Conservation (phyloP, 768 basidiomycete genomes). For the Leccinum subtestaceum region DNA sequence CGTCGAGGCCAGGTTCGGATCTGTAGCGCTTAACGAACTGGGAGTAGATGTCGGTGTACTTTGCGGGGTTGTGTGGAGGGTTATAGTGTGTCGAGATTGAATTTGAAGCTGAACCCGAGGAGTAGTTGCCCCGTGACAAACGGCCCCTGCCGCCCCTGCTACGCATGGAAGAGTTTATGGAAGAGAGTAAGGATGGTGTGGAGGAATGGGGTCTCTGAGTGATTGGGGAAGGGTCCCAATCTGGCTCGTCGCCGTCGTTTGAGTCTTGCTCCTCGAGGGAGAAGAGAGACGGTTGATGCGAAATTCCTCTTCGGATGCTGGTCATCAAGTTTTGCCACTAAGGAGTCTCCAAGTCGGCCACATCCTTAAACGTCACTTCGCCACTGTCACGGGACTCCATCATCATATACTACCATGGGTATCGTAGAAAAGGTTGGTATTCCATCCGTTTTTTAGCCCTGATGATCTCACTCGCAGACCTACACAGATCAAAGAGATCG, state of each 20-base stretch:
- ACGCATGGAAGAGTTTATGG: slow-evolving; percentile 30
- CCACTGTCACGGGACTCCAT: not conserved
- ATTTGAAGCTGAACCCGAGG: slow-evolving; percentile 29
- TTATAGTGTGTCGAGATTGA: slow-evolving; percentile 30
- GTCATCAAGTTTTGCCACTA: slow-evolving; percentile 11
- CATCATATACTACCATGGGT: slow-evolving; percentile 58
- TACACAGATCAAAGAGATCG: slow-evolving; percentile 87
- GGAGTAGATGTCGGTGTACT: slow-evolving; percentile 66
- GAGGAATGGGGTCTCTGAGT: slow-evolving; percentile 20
- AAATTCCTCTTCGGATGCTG: slow-evolving; percentile 24
- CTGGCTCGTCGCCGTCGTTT: slow-evolving; percentile 44
- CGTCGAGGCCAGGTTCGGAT: slow-evolving; percentile 56
- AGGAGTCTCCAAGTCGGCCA: not conserved
- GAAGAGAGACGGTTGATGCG: slow-evolving; percentile 66
- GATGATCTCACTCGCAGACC: slow-evolving; percentile 8
- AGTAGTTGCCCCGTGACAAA: slow-evolving; percentile 30
- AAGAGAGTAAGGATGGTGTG: slow-evolving; percentile 23
- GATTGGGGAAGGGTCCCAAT: slow-evolving; percentile 41
- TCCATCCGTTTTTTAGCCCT: slow-evolving; percentile 1
- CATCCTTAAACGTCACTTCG: not conserved
- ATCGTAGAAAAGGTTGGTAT: slow-evolving; percentile 82
- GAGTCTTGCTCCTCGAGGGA: slow-evolving; percentile 58
- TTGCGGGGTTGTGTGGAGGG: slow-evolving; percentile 32
- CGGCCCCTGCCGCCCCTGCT: slow-evolving; percentile 32
- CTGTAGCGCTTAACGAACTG: slow-evolving; percentile 79